Evolutionary conservation across 2,329 filamentous ascomycete genomes (phyloP).

Genomic region (Chrysoporthe cubensis): DNA sequence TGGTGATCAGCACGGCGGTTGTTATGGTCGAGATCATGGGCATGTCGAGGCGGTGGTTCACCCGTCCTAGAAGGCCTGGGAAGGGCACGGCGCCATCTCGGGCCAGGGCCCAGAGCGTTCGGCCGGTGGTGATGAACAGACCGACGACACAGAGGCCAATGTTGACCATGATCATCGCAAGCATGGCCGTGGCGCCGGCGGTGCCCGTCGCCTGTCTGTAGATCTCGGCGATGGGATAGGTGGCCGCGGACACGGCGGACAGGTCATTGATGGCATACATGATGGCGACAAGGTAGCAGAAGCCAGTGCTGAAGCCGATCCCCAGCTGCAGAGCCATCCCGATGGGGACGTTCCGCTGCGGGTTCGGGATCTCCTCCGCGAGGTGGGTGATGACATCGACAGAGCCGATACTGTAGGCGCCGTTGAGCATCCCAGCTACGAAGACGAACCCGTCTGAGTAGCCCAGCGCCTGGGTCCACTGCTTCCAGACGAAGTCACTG

Average conservation of each 20-base stretch:
- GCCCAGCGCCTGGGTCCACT: conserved; percentile 45
- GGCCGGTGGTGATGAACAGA: conserved; percentile 44
- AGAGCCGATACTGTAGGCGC: conserved; percentile 69
- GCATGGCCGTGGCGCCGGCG: conserved; percentile 54
- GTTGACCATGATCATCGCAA: conserved; percentile 46
- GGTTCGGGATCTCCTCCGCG: conserved; percentile 64
- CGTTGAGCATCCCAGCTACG: conserved; percentile 57
- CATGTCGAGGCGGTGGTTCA: conserved; percentile 39
- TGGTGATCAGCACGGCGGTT: conserved; percentile 48
- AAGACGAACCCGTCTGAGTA: conserved; percentile 49
- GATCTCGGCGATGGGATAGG: conserved; percentile 68
- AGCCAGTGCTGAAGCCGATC: conserved; percentile 55
- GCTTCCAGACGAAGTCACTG: conserved; percentile 44
- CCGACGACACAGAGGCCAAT: conserved; percentile 43
- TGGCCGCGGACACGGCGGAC: conserved; percentile 52
- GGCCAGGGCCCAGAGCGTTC: conserved; percentile 46
- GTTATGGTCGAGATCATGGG: conserved; percentile 53
- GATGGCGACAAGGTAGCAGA: conserved; percentile 55
- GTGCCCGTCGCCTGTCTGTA: conserved; percentile 63
- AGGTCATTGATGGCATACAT: conserved; percentile 64
- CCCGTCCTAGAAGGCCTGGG: conserved; percentile 35
- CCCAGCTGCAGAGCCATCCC: conserved; percentile 55
- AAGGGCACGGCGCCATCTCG: conserved; percentile 45
- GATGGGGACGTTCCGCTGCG: conserved; percentile 56
- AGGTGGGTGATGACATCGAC: conserved; percentile 69